Evolutionary conservation across 2,329 filamentous ascomycete species (phyloP), one percentile per base, ranked within the genome.

Genomic region (Cercospora zeae-maydis): DNA sequence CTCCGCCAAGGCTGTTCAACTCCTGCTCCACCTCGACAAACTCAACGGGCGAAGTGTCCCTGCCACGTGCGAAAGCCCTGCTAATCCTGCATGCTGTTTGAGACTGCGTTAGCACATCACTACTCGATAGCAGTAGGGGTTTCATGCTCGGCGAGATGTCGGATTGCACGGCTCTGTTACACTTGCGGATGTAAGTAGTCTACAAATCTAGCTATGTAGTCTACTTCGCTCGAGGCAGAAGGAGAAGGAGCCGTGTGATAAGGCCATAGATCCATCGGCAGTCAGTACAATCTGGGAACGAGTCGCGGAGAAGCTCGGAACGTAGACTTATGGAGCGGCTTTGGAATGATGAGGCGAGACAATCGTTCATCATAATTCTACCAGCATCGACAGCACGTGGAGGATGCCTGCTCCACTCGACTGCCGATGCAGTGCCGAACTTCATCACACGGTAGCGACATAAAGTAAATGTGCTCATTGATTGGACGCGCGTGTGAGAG

Each of bases 11-110:
- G 8, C 73, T 71, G 58, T 75, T 75, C 21, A 79, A 70, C 61
- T 80, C 77, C 19, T 73, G 67, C 66, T 80, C 78, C 19, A 81
- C 73, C 37, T 78, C 75, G 14, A 74, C 71, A 63, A 81, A 81
- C 27, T 79, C 77, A 31, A 69, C 31, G 1, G 78, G 79, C 6
- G 77, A 77, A 58, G 72, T 70, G 56, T 75, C 75, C 33, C 75
- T 74, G 27, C 76, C 76, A 19, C 78, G 71, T 4, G 74, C 75
- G 67, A 81, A 82, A 1, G 78, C 75, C 55, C 78, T 70, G 27
- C 78, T 78, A 42, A 78, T 77, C 64, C 76, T 79, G 78, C 78
- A 81, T 21, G 79, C 78, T 45, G 76, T 73, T 67, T 81, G 78
- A 4, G 78, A 80, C 14, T 81, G 73, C 75, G 79, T 77, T 42